Conservation (phyloP, 108 stramenopile species). For the Skeletonema potamos region DNA sequence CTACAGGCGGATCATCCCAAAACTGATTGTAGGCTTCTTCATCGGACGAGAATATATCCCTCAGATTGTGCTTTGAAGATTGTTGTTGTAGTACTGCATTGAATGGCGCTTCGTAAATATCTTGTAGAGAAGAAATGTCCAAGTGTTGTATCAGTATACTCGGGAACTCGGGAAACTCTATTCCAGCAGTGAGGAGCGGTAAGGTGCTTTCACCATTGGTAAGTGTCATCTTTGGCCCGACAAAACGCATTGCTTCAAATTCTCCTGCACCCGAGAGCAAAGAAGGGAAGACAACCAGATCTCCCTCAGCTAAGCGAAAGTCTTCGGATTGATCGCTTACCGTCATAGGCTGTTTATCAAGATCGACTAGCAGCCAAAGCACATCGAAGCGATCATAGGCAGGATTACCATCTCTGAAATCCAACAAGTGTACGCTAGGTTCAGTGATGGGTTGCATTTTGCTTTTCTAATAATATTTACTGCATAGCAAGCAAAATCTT, state of each 20-base stretch:
- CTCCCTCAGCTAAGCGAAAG: slow-evolving; percentile 11
- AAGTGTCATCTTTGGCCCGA: slow-evolving; percentile 1
- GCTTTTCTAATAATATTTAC: too few relatives aligned
- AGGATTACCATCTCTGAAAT: slow-evolving; percentile 3
- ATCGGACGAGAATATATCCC: slow-evolving; percentile 12
- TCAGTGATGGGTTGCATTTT: background rate
- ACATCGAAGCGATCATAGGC: slow-evolving; percentile 2
- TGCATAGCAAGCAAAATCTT: too few relatives aligned
- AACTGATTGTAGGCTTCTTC: slow-evolving; percentile 13
- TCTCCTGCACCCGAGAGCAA: slow-evolving; percentile 31
- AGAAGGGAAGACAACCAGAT: slow-evolving; percentile 19
- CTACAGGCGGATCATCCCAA: slow-evolving; percentile 28
- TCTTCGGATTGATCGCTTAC: background rate
- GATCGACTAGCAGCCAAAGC: slow-evolving; percentile 18
- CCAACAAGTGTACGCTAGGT: slow-evolving; percentile 14
- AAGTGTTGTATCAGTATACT: slow-evolving; percentile 8
- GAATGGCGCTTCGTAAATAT: slow-evolving; percentile 26
- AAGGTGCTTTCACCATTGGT: slow-evolving; percentile 1
- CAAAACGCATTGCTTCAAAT: slow-evolving; percentile 29
- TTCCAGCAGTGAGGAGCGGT: slow-evolving; percentile 25
- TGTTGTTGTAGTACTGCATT: slow-evolving; percentile 14
- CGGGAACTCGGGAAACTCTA: slow-evolving; percentile 32
- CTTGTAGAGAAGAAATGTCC: background rate
- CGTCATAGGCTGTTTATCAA: slow-evolving; percentile 1
- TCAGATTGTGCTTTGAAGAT: background rate